These are phyloP conservation scores for Phycomyces nitens DNA, from an alignment of 192 early-diverging fungal species.

Conservation along the genomic window DNA sequence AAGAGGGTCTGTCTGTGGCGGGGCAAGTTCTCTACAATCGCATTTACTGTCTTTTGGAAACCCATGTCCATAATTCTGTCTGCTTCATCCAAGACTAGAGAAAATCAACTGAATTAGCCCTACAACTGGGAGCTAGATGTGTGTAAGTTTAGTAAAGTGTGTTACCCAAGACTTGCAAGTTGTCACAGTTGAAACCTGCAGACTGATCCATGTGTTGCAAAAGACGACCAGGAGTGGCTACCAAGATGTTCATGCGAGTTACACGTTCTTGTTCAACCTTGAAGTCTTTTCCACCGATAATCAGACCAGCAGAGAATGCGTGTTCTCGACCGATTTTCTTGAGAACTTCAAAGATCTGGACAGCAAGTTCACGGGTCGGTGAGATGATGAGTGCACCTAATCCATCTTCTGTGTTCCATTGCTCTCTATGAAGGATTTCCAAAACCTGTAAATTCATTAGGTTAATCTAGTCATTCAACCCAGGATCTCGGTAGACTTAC, in stretches of 20 bases:
- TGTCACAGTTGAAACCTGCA: conserved; percentile 84
- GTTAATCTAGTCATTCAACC: not conserved
- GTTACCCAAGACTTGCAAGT: conserved; percentile 67
- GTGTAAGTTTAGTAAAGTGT: not conserved
- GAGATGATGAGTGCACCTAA: conserved; percentile 80
- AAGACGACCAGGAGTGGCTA: conserved; percentile 78
- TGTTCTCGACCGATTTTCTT: conserved; percentile 69
- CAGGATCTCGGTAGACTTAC: conserved; percentile 32
- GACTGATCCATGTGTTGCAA: conserved; percentile 91
- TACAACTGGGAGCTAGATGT: not conserved
- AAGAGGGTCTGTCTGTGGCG: conserved; percentile 85
- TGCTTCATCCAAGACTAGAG: conserved; percentile 74
- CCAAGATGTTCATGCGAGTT: conserved; percentile 76
- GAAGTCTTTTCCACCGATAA: conserved; percentile 94
- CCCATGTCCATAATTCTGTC: conserved; percentile 86
- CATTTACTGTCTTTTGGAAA: conserved; percentile 80
- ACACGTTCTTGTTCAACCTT: conserved; percentile 72
- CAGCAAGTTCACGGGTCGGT: conserved; percentile 79
- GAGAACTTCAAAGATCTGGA: conserved; percentile 92
- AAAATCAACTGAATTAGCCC: not conserved
- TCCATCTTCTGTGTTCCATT: conserved; percentile 82
- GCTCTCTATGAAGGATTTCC: conserved; percentile 76
- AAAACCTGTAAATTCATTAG: conserved; percentile 51
- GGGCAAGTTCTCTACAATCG: conserved; percentile 82
- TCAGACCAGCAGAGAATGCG: conserved; percentile 85